Base-by-base conservation (phyloP, 257 asterid species). In the Solanum gracilifrons region DNA sequence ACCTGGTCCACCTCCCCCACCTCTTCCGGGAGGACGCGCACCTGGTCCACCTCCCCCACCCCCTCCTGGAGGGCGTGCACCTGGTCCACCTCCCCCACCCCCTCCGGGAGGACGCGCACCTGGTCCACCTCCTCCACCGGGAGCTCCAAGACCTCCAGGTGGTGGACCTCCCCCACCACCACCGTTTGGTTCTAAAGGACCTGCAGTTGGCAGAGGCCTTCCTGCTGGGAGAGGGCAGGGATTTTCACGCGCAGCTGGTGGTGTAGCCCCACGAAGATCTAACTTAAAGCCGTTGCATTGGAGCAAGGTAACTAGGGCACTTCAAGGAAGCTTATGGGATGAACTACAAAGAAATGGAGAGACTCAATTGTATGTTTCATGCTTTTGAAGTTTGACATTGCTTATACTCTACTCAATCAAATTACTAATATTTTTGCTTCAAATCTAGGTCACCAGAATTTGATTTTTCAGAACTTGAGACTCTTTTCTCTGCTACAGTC, bases 251-350 rank as follows among this genome's bases (percentile, higher is more conserved):
- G 90, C 98, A 89, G 98, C 97, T 75, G 97, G 97, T 86, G 89
- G 94, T 36, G 88, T 89, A 64, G 96, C 93, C 69, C 92, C 95
- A 86, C 93, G 93, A 66, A 94, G 93, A 91, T 96, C 99, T 82
- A 96, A 92, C 73, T 88, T 97, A 89, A 97, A 97, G 91, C 99
- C 99, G 69, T 93, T 97, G 90, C 99, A 97, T 72, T 96, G 99
- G 99, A 97, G 98, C 92, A 97, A 97, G 93, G 98, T 97, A 89
- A 94, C 99, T 25, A 93, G 98, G 91, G 98, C 95, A 91, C 35
- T 97, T 86, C 98, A 97, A 90, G 99, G 99, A 89, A 97, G 99
- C 93, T 92, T 97, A 91, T 97, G 99, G 99, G 99, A 95, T 84
- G 99, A 97, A 92, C 90, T 97, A 90, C 98, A 96, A 93, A 95